Conservation (phyloP, 208 protist species). For the Histomonas meleagridis region DNA sequence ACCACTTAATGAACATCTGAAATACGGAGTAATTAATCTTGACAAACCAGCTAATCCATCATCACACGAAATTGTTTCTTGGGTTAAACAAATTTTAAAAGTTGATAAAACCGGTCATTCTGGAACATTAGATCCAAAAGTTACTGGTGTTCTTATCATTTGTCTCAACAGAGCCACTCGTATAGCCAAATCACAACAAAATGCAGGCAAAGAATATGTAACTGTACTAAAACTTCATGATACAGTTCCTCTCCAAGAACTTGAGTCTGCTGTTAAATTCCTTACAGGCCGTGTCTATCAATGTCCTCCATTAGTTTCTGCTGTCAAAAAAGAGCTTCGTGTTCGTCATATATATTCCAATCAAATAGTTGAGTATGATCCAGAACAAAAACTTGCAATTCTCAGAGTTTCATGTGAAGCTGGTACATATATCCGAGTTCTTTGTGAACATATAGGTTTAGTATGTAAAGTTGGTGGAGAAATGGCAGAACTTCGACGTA, state of each 20-base stretch:
- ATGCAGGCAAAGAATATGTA: conserved; percentile 95
- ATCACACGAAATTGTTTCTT: conserved; percentile 98
- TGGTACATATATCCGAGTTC: conserved; percentile 98
- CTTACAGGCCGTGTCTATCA: conserved; percentile 96
- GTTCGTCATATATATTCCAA: conserved; percentile 95
- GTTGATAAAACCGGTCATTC: conserved; percentile 96
- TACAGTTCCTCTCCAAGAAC: conserved; percentile 63
- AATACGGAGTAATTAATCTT: conserved; percentile 97
- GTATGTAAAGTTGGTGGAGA: conserved; percentile 88
- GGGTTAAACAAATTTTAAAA: conserved; percentile 92
- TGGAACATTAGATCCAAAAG: conserved; percentile 92
- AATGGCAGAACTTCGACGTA: conserved; percentile 90
- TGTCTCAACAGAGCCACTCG: conserved; percentile 93
- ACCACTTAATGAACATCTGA: not conserved
- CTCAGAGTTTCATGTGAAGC: conserved; percentile 97
- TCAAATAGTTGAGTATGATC: conserved; percentile 92
- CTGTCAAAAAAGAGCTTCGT: conserved; percentile 87
- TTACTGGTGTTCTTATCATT: conserved; percentile 93
- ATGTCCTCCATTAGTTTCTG: conserved; percentile 91
- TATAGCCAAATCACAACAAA: conserved; percentile 97
- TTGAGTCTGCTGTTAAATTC: conserved; percentile 70
- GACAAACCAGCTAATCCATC: conserved; percentile 99
- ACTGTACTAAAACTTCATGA: conserved; percentile 83
- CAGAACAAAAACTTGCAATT: conserved; percentile 78
- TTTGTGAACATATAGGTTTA: conserved; percentile 96